Evolutionary conservation across 140 eudicot species (phyloP), one percentile per base, ranked within the genome.

Genomic region (Stevia rebaudiana): DNA sequence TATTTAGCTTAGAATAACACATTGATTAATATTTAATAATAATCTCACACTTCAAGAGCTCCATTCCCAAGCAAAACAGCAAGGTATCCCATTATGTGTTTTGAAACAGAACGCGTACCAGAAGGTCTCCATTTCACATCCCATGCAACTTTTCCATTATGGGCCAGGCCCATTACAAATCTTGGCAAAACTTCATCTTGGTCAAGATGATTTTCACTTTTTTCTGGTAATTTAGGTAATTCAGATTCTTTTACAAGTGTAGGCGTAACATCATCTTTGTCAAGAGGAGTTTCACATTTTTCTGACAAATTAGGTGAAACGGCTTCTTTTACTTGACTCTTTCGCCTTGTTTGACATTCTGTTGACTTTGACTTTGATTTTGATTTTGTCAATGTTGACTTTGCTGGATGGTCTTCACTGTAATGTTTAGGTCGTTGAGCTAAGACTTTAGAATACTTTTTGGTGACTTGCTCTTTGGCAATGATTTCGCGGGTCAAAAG

Each of bases 61-160:
- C 99, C 99, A 80, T 72, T 88, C 76, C 99, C 99, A 65, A 94
- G 95, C 75, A 83, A 71, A 36, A 88, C 90, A 49, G 99, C 99
- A 78, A 94, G 97, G 77, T 81, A 80, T 31, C 99, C 99, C 95
- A 94, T 81, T 40, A 79, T 57, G 24, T 76, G 74, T 53, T 67
- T 81, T 63, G 81, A 79, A 48, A 55, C 58, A 58, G 54, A n/a
- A 31, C 6, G 11, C 28, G 75, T 65, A 71, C 62, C 71, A 52
- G 28, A 59, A 6, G 99, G 99, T 59, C 79, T 72, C 99, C 99
- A 94, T 68, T 94, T 94, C 59, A 83, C 83, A 85, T 88, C 99
- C 99, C 99, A 88, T 11, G 90, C 97, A 65, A 94, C 95, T 77
- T 85, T 88, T 44, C 99, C 99, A 67, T 88, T 82, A 74, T 94